Base-by-base conservation (phyloP, 257 asterid genomes). In the Penstemon davidsonii region DNA sequence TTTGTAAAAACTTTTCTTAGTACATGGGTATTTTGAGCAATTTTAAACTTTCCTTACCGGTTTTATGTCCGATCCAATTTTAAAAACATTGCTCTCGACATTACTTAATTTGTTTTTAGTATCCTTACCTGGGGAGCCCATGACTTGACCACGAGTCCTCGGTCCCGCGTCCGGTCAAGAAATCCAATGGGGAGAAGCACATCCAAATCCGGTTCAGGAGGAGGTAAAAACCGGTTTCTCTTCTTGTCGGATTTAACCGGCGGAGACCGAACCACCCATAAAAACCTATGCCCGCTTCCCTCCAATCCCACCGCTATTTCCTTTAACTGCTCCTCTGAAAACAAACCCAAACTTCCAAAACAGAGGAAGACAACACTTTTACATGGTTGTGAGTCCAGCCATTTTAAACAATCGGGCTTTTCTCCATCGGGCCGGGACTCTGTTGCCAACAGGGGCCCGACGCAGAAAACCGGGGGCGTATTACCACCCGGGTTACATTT, bases 261-360 rank as follows among this genome's bases (percentile, higher is more conserved):
- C 3, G 89, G 89, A 33, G 79, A 73, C 8, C 87, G 73, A 19
- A 84, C 87, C 18, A 76, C 87, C 95, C 95, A 87, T 46, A 85
- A 8, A 67, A 87, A 87, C 54, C 85, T 70, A 6, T 44, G 72
- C 9, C 73, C 83, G 45, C 83, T 83, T 8, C 40, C 79, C 60
- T 87, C 95, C 47, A 87, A 57, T 5, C 87, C 95, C 0, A 64
- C 47, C 0, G 88, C 91, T 0, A 81, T 67, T 45, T 82, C 88
- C n/a, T 25, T 75, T 53, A 85, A 19, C 62, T 87, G 95, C 9
- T 74, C 80, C 1, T 25, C 69, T 0, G 78, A 60, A 4, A 81
- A 55, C 54, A 70, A 9, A 2, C 96, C 93, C 60, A 72, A 47
- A 58, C 96, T 88, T 13, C 96, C 96, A 50, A 88, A 88, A 42